phyloP scores from a whole-genome alignment of 2,329 filamentous ascomycete genomes.

The Pyricularia sp. region DNA sequence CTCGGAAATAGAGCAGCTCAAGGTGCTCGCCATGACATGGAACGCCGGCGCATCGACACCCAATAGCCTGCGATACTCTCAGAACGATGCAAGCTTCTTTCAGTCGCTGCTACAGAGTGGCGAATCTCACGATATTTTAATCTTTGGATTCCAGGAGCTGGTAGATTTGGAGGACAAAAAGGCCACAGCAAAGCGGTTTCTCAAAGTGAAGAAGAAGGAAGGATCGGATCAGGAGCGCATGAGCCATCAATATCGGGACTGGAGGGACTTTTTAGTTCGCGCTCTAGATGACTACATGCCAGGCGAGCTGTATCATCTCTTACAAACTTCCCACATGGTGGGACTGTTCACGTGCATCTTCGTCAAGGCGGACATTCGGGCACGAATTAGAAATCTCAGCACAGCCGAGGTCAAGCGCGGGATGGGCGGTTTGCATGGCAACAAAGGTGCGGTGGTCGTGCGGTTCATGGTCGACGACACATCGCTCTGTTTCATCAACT shows the following conservation, averaged over 20 bases:
- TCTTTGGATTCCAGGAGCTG: constrained; percentile 98
- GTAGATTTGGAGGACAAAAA: constrained; percentile 97
- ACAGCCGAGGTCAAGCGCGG: constrained; percentile 87
- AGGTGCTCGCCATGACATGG: constrained; percentile 81
- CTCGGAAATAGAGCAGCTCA: constrained; percentile 76
- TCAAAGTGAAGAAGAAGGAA: constrained; percentile 73
- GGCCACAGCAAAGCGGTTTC: constrained; percentile 88
- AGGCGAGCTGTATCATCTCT: constrained; percentile 69
- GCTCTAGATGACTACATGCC: constrained; percentile 77
- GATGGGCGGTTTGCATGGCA: constrained; percentile 90
- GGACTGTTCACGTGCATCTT: constrained; percentile 96
- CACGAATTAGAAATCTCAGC: constrained; percentile 67
- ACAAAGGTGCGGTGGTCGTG: constrained; percentile 88
- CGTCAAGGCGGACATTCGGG: constrained; percentile 69
- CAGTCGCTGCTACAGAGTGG: constrained; percentile 68
- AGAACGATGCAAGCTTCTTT: constrained; percentile 68
- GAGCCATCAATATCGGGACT: constrained; percentile 95
- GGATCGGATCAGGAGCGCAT: constrained; percentile 79
- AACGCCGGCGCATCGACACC: constrained; percentile 97
- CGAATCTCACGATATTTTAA: constrained; percentile 74
- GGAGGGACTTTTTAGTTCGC: constrained; percentile 81
- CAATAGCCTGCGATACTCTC: constrained; percentile 61
- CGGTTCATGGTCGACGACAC: constrained; percentile 93
- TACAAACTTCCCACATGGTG: constrained; percentile 85
- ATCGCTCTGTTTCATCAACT: constrained; percentile 93